These are phyloP conservation scores for Thelonectria rubi DNA, from an alignment of 2,329 filamentous ascomycete species.

Conservation along the genomic window DNA sequence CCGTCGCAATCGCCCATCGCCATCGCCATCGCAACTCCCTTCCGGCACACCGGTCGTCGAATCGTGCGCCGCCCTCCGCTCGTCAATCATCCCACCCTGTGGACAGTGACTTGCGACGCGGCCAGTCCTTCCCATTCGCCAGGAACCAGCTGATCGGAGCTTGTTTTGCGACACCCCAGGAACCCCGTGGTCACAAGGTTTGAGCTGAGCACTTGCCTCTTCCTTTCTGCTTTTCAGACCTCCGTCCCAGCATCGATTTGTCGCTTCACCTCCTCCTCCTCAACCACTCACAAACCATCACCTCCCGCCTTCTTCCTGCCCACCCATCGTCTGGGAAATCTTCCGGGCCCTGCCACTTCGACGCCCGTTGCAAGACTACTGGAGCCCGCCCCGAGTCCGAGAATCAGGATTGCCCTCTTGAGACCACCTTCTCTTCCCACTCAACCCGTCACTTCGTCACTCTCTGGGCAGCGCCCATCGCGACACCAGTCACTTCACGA, in stretches of 20 bases:
- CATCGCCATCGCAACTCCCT: conserved; percentile 7
- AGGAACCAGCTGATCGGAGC: conserved; percentile 28
- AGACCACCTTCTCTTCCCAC: conserved; percentile 41
- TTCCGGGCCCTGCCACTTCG: conserved; percentile 37
- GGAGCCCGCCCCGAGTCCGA: conserved; percentile 44
- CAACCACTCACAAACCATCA: conserved; percentile 45
- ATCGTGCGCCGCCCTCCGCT: conserved; percentile 25
- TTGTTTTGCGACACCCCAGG: conserved; percentile 36
- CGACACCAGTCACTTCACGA: conserved; percentile 53
- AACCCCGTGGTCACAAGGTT: conserved; percentile 46
- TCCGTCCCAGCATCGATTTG: conserved; percentile 47
- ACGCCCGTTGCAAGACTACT: conserved; percentile 46
- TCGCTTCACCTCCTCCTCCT: conserved; percentile 50
- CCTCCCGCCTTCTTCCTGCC: conserved; percentile 47
- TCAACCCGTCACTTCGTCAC: conserved; percentile 45
- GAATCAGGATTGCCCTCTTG: conserved; percentile 41
- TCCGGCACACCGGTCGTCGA: conserved; percentile 21
- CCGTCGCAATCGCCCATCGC: not conserved
- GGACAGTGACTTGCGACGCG: conserved; percentile 34
- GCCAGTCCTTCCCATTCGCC: conserved; percentile 19
- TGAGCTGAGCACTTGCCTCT: conserved; percentile 51
- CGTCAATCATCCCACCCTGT: conserved; percentile 23
- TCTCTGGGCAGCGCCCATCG: conserved; percentile 46
- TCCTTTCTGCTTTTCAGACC: conserved; percentile 50
- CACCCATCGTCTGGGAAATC: conserved; percentile 43